Conservation (phyloP, 108 stramenopile genomes). For the Seminavis robusta region DNA sequence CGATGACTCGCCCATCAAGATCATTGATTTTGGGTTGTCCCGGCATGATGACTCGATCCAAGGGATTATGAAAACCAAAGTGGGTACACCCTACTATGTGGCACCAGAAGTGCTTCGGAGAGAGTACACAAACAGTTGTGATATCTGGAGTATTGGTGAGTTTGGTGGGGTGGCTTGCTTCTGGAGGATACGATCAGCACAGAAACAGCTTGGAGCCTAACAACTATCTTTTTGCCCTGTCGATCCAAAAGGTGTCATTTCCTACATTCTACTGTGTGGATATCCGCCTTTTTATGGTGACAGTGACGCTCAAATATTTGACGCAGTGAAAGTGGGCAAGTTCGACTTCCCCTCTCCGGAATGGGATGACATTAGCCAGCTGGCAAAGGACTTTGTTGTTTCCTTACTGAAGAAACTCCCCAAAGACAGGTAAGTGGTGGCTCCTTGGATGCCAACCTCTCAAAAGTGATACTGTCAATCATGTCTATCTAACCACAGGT, state of each 20-base stretch:
- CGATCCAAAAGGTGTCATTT: too few relatives aligned
- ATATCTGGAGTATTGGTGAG: conserved; percentile 97
- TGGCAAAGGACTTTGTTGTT: conserved; percentile 66
- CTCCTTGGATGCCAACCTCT: too few relatives aligned
- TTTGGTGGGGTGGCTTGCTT: too few relatives aligned
- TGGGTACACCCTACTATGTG: conserved; percentile 30
- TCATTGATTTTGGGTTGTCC: conserved; percentile 98
- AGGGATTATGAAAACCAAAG: conserved; percentile 90
- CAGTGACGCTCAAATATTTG: conserved; percentile 81
- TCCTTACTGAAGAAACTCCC: conserved; percentile 54
- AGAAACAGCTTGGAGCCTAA: too few relatives aligned
- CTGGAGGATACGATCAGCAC: too few relatives aligned
- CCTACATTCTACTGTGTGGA: conserved; percentile 95
- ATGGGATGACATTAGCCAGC: conserved; percentile 63
- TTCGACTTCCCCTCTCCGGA: conserved; percentile 75
- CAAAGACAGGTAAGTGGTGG: conserved; percentile 36
- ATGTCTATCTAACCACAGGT: background rate
- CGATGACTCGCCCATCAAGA: conserved; percentile 87
- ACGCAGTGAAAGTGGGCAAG: conserved; percentile 45
- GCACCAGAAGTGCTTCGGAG: conserved; percentile 88
- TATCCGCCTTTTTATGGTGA: conserved; percentile 98
- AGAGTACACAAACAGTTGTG: conserved; percentile 91
- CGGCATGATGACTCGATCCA: conserved; percentile 80
- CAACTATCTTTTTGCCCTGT: too few relatives aligned
- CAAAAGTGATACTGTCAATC: too few relatives aligned